phyloP scores from a whole-genome alignment of 2,329 filamentous ascomycete genomes.

The Peltaster fructicola region DNA sequence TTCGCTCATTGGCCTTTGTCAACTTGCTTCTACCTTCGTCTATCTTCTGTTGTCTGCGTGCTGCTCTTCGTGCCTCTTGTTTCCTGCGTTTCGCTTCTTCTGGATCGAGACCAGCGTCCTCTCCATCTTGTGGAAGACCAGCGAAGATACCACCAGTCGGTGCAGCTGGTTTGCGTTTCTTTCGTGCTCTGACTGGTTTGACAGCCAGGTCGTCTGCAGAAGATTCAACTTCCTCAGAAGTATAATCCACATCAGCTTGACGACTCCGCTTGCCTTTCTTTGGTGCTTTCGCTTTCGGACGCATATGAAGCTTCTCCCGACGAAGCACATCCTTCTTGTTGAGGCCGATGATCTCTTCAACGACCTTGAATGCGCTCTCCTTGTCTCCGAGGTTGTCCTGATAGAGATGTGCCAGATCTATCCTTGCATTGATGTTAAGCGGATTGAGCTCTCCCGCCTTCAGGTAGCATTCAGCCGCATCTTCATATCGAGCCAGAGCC shows the following conservation, averaged over 20 bases:
- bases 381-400: slow-evolving; percentile 50
- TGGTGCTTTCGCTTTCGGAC: slow-evolving; percentile 2
- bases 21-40: too few relatives aligned
- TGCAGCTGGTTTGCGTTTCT: too few relatives aligned
- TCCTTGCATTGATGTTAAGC: slow-evolving; percentile 56
- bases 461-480: slow-evolving; percentile 63
- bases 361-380: slow-evolving; percentile 59
- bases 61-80: too few relatives aligned
- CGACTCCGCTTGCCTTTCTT: too few relatives aligned
- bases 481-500: slow-evolving; percentile 41
- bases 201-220: too few relatives aligned
- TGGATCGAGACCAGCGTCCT: neutral
- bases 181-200: too few relatives aligned
- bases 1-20: too few relatives aligned
- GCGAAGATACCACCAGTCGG: neutral
- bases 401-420: slow-evolving; percentile 69
- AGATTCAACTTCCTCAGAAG: too few relatives aligned
- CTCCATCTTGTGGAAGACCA: neutral
- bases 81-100: slow-evolving; percentile 5
- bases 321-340: slow-evolving; percentile 18
- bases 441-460: slow-evolving; percentile 55
- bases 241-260: too few relatives aligned
- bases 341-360: slow-evolving; percentile 56
- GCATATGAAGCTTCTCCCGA: slow-evolving; percentile 3
- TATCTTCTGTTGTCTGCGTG: too few relatives aligned